These are phyloP conservation scores for Phytopythium aichiense DNA, from an alignment of 352 stramenopile species.

Conservation along the genomic window DNA sequence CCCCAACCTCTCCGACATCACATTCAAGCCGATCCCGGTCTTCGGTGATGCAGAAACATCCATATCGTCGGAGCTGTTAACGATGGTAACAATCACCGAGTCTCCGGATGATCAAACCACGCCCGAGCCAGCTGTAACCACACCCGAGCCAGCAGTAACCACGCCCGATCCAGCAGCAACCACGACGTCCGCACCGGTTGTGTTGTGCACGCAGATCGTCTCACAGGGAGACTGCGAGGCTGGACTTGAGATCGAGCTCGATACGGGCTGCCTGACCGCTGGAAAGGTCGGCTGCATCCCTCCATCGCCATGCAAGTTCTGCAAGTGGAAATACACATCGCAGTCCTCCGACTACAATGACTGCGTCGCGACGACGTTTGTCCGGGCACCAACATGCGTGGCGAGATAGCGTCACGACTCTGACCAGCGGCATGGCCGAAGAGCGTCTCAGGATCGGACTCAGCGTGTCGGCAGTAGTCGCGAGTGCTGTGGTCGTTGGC, in stretches of 20 bases:
- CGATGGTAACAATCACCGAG: not conserved
- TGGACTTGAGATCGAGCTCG: not conserved
- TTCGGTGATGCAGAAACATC: not conserved
- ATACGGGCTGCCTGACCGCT: not conserved
- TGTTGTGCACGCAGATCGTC: not conserved
- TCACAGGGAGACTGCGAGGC: not conserved
- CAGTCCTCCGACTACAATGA: not conserved
- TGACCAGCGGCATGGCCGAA: not conserved
- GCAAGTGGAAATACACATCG: not conserved
- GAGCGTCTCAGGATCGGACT: not conserved
- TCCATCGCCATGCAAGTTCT: slow-evolving; percentile 4
- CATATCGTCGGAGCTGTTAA: not conserved
- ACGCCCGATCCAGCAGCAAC: not conserved
- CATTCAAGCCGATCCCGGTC: slow-evolving; percentile 16
- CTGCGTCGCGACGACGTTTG: not conserved
- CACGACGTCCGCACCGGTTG: not conserved
- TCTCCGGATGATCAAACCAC: not conserved
- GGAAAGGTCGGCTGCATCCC: not conserved
- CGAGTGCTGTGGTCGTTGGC: not conserved
- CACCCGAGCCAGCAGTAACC: not conserved
- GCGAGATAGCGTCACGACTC: not conserved
- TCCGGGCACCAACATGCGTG: not conserved
- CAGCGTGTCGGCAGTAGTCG: not conserved
- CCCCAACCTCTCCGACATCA: slow-evolving; percentile 19
- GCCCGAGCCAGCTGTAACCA: not conserved